Percentiles rank a stretch among this genome's conserved stretches.
phyloP scores from a whole-genome alignment of 2,329 filamentous ascomycete species.

The Mariannaea sp. region DNA sequence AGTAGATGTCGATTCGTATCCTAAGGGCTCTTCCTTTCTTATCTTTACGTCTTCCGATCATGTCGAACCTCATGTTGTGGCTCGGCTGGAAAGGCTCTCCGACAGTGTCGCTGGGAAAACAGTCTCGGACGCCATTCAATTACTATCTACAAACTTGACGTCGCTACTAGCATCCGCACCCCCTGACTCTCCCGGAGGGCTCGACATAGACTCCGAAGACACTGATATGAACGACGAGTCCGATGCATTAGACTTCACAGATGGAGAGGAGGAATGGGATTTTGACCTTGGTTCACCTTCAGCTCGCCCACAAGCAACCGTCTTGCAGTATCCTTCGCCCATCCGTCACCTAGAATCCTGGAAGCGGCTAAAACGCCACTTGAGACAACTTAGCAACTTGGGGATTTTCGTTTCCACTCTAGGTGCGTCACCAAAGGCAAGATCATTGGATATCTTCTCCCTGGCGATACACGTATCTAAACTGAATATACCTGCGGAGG shows the following conservation, averaged over 20 bases:
- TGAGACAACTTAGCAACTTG: constrained; percentile 62
- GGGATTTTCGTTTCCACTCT: constrained; percentile 74
- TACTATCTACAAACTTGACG: constrained; percentile 25
- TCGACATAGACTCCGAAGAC: not conserved
- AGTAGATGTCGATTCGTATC: constrained; percentile 45
- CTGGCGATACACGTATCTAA: constrained; percentile 72
- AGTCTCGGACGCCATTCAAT: constrained; percentile 26
- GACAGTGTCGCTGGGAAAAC: constrained; percentile 39
- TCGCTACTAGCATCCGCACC: constrained; percentile 11
- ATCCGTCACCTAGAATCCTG: not conserved
- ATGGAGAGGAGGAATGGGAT: constrained; percentile 21
- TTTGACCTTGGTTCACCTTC: constrained; percentile 26
- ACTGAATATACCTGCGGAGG: constrained; percentile 74
- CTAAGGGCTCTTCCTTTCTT: constrained; percentile 46
- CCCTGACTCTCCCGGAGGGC: not conserved
- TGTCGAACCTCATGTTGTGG: constrained; percentile 46
- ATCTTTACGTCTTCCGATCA: constrained; percentile 49
- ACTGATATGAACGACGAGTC: constrained; percentile 9
- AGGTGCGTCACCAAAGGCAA: constrained; percentile 48
- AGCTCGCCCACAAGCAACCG: not conserved
- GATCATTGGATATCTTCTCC: constrained; percentile 57
- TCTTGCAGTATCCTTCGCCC: not conserved
- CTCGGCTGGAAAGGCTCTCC: constrained; percentile 49
- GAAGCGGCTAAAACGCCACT: constrained; percentile 29
- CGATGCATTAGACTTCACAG: constrained; percentile 17